Base-by-base conservation (phyloP, 768 basidiomycete species). In the Gymnopilus dilepis region DNA sequence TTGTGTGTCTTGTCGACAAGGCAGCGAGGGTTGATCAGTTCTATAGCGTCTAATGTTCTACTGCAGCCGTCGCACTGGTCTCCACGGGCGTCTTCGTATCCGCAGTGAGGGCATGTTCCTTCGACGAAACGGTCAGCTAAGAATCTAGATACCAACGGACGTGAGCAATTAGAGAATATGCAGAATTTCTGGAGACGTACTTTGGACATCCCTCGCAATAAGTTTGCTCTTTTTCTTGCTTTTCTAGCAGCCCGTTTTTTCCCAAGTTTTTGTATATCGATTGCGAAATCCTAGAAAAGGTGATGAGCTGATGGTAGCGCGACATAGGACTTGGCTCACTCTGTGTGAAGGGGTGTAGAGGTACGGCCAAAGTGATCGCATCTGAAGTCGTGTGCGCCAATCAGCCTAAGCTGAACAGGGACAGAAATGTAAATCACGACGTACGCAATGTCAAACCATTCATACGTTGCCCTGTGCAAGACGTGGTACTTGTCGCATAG, bases 351-450 rank as follows among this genome's bases (percentile, higher is more conserved):
- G 11, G 87, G 88, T 1, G 95, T 94, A 21, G 96, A 95, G 5
- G 97, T 99, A 38, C 97, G 86, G 3, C 97, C 97, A 73, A 98
- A 99, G 74, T 92, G 87, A 72, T 99, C 97, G 65, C 99, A 99
- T 24, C 93, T 95, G 59, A 59, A 54, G 5, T 50, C 60, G 54
- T 48, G 58, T 22, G n/a, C 30, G 28, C 6, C 19, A 37, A 59
- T 43, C 50, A 47, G 26, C 61, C 12, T 59, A 54, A 19, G 58
- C 34, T 47, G 28, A 55, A 47, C 60, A 45, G 17, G 33, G 15
- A 56, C 7, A n/a, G n/a, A n/a, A n/a, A 24, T 28, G 26, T 34
- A 21, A 34, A 47, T 5, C 28, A 34, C 28, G 19, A 65, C 84
- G 58, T 73, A 91, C 93, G 91, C 91, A 51, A 99, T 93, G 64